These are phyloP conservation scores for Auriculariales sp. DNA, from an alignment of 768 basidiomycete genomes.

Conservation along the genomic window DNA sequence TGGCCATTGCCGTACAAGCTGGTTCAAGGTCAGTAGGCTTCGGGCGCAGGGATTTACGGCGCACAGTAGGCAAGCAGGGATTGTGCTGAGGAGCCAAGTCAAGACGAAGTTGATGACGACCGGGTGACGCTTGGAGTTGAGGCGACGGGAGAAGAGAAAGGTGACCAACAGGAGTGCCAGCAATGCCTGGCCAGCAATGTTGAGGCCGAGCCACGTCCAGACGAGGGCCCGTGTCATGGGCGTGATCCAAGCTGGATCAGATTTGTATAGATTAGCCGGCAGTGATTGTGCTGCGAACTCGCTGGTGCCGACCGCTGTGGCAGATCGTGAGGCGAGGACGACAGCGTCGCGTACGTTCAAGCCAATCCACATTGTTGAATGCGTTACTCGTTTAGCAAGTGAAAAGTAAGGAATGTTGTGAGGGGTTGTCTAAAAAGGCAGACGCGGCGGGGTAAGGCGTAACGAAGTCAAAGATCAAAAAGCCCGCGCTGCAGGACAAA, in stretches of 20 bases:
- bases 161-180: neutral
- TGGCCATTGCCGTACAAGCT: neutral
- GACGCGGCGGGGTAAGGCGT: too few relatives aligned
- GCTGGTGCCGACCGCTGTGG: neutral
- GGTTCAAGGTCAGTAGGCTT: too few relatives aligned
- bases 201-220: slow-evolving; percentile 1
- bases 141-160: neutral
- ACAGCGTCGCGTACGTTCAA: neutral
- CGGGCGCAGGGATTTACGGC: too few relatives aligned
- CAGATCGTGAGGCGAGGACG: neutral
- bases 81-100: neutral
- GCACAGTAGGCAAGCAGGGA: neutral
- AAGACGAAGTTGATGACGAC: neutral
- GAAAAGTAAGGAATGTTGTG: neutral
- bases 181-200: neutral
- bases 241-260: neutral
- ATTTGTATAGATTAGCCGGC: neutral
- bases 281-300: neutral
- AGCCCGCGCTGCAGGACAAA: slow-evolving; percentile 1
- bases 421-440: too few relatives aligned
- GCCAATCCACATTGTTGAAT: neutral
- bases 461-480: neutral
- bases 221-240: neutral
- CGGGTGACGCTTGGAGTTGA: neutral
- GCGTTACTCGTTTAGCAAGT: neutral